phyloP scores from a whole-genome alignment of 352 stramenopile genomes.

The Phytopythium aichiense region DNA sequence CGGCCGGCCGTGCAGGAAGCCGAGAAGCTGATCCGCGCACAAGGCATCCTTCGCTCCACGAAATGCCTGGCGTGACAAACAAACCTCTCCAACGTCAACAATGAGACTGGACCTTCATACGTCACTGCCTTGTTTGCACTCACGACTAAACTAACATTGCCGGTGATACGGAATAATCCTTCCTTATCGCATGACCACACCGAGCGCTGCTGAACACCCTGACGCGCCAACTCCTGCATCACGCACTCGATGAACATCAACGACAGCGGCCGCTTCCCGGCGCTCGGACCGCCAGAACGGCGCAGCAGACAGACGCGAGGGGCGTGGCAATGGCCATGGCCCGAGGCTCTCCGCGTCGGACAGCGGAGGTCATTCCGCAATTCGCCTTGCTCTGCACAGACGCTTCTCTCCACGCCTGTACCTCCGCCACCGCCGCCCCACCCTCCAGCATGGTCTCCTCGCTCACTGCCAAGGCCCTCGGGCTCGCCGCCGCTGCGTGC shows the following conservation, averaged over 20 bases:
- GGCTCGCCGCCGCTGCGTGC: background rate
- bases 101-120: background rate
- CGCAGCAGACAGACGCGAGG: background rate
- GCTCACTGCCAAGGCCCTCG: background rate
- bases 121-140: background rate
- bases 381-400: constrained; percentile 1
- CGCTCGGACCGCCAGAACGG: constrained; percentile 2
- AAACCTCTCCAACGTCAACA: background rate
- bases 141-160: background rate
- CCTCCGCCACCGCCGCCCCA: background rate
- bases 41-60: background rate
- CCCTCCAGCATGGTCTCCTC: background rate
- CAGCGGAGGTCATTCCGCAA: constrained; percentile 4
- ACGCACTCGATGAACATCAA: background rate
- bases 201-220: background rate
- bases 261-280: no score
- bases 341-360: background rate
- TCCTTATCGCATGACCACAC: background rate
- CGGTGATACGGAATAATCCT: background rate
- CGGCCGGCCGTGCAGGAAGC: background rate
- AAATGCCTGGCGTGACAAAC: background rate
- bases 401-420: background rate
- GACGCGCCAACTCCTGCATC: background rate
- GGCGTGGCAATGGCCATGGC: background rate
- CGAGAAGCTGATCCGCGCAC: background rate